Base-by-base conservation (phyloP, 2,329 filamentous ascomycete species). In the Fusarium mangiferae region DNA sequence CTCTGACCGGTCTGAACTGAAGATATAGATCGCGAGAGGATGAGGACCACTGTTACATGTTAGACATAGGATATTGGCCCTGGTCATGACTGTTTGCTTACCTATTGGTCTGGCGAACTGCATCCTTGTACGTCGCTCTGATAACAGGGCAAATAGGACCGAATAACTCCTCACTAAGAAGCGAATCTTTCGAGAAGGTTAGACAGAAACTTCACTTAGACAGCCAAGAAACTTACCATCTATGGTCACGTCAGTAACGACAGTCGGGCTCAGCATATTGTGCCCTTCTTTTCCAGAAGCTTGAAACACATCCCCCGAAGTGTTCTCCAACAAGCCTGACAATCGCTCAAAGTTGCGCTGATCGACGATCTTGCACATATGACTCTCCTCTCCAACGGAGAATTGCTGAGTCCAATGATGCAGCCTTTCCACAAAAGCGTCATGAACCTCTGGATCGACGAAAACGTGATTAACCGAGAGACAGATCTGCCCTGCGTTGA, bases 151-250 rank as follows among this genome's bases (percentile, higher is more conserved):
- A 56, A 20, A 75, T 72, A 3, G 72, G 70, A 5, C 72, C 72
- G 42, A 75, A 75, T 2, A 87, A 73, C 75, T 87, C 85, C 68
- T 86, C 83, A 24, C 80, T 80, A 9, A 87, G 73, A 3, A 87
- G 79, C 0, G 81, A 68, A 68, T 87, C 85, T 52, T 20, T 6
- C 4, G 0, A 11, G 18, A 22, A 3, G 0, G 4, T 52, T 54
- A 54, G 33, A 38, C 14, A 9, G 9, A 17, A 6, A 7, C 3
- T 5, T 3, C n/a, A 28, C 6, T 12, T 15, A 24, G 17, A 11
- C 3, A 11, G n/a, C 10, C 18, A 17, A 5, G 9, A 22, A 0
- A 22, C 33, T 26, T 17, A 28, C 49, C 33, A 22, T 38, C 24
- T 5, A 17, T 22, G 24, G 18, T 1, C 7, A 54, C 49, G 2